Conservation (phyloP, 1,284 basidiomycete genomes). For the Papiliotrema laurentii region DNA sequence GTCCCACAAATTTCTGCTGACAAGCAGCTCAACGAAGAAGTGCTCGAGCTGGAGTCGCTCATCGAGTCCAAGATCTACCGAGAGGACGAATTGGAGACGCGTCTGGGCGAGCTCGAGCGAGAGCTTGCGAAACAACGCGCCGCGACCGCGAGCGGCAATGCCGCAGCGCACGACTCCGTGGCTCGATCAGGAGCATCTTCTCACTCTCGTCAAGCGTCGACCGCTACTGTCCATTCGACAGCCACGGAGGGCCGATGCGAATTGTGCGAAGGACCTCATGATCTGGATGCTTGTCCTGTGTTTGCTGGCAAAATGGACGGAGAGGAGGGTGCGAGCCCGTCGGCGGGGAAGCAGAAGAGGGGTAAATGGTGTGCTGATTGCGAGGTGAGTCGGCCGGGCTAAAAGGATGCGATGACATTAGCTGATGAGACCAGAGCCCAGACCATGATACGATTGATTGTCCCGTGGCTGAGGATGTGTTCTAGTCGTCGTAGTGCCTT, state of each 20-base stretch:
- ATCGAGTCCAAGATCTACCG: conserved; percentile 92
- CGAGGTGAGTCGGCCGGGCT: conserved; percentile 41
- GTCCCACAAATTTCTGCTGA: conserved; percentile 1
- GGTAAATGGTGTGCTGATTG: conserved; percentile 47
- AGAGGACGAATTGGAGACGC: conserved; percentile 87
- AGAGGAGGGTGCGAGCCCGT: conserved; percentile 13
- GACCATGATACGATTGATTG: conserved; percentile 45
- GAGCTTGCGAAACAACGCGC: conserved; percentile 19
- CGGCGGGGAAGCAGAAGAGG: conserved; percentile 16
- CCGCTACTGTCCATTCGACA: conserved; percentile 12
- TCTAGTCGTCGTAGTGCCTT: conserved; percentile 10
- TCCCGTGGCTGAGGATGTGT: conserved; percentile 45
- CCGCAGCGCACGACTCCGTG: neutral
- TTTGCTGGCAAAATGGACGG: conserved; percentile 31
- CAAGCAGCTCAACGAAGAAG: conserved; percentile 76
- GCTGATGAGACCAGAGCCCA: conserved; percentile 25
- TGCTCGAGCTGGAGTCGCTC: conserved; percentile 79
- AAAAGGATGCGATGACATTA: neutral
- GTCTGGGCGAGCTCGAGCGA: conserved; percentile 65
- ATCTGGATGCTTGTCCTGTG: conserved; percentile 46
- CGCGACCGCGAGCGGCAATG: conserved; percentile 1
- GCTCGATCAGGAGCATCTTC: neutral
- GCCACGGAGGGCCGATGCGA: conserved; percentile 26
- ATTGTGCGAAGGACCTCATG: conserved; percentile 46
- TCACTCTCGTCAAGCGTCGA: conserved; percentile 11